Percentiles rank a stretch among this genome's conserved stretches.
Evolutionary conservation across 768 basidiomycete species (phyloP).

Genomic region (Melanogaster broomeanus): DNA sequence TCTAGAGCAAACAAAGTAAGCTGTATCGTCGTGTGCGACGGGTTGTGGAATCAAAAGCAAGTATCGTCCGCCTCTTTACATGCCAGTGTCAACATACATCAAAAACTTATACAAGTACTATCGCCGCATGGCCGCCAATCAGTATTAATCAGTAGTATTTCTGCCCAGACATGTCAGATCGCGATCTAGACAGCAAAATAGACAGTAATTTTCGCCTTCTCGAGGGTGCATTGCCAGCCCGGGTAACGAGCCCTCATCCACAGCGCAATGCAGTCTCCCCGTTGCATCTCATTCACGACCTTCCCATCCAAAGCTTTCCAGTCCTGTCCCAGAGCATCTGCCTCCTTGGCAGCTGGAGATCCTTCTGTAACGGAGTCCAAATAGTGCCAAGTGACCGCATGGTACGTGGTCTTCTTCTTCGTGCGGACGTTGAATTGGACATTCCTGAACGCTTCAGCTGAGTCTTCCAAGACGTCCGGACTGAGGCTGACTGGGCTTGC

Average conservation of each 20-base stretch:
- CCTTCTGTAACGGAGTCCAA: not conserved
- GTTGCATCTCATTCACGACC: not conserved
- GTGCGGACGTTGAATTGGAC: not conserved
- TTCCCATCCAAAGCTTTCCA: slow-evolving; percentile 6
- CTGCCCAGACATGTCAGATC: too few relatives aligned
- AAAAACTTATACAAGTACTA: too few relatives aligned
- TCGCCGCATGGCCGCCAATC: too few relatives aligned
- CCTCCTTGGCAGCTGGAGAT: not conserved
- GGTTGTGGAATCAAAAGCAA: too few relatives aligned
- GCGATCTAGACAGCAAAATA: slow-evolving; percentile 5
- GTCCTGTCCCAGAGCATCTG: not conserved
- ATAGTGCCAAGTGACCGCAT: slow-evolving; percentile 1
- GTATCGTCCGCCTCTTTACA: too few relatives aligned
- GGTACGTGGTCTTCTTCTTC: not conserved
- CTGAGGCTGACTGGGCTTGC: not conserved
- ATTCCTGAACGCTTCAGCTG: not conserved
- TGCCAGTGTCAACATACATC: too few relatives aligned
- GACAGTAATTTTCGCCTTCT: slow-evolving; percentile 2
- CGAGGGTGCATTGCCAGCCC: not conserved
- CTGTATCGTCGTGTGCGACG: too few relatives aligned
- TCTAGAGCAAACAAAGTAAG: too few relatives aligned
- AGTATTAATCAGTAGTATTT: too few relatives aligned
- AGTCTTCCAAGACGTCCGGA: not conserved
- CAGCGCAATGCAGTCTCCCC: slow-evolving; percentile 6
- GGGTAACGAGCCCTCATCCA: slow-evolving; percentile 8